Base-by-base conservation (phyloP, 2,329 filamentous ascomycete species). In the Pseudogymnoascus sp. region DNA sequence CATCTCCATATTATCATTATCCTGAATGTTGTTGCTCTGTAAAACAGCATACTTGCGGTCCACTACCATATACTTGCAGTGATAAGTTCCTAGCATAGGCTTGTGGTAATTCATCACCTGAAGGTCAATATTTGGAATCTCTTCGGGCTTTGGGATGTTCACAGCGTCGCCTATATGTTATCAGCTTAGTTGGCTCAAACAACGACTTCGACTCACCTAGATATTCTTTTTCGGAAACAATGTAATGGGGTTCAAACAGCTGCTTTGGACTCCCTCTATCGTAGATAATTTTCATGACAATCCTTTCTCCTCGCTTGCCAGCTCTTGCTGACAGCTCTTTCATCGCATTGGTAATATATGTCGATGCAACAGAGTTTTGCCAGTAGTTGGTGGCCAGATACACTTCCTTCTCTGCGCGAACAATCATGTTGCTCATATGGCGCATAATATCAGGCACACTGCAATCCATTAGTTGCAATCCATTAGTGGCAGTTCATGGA, bases 1-100 rank as follows among this genome's bases (percentile, higher is more conserved):
- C 89, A 93, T 92, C 72, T 93, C 89, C 61, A 92, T 63, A 66
- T 93, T 93, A 67, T 89, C 86, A 60, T 91, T 92, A 65, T 90
- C 85, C 71, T 85, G 79, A 58, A 92, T 88, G 68, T 92, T 93
- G 71, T 91, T 91, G 74, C 88, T 92, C 73, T 89, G 86, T 1
- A 92, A 71, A 1, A 89, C 76, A 0, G 82, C 89, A n/a, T 87
- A 77, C 64, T 81, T 83, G 5, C 89, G 80, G 71, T 93, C 89
- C 1, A 92, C 83, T 1, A 92, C 77, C 78, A 90, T 88, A 69
- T 87, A 91, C 69, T 93, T 93, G 64, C 84, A 79, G 68, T 92
- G 89, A 40, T 92, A 87, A 0, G 89, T 93, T 0, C 89, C 89
- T 2, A 92, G 73, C 1, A 88, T 73, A 1, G 88, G 81, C 10